These are phyloP conservation scores for Ophiocordyceps camponoti-leonardi DNA, from an alignment of 2,329 filamentous ascomycete species.

Conservation along the genomic window DNA sequence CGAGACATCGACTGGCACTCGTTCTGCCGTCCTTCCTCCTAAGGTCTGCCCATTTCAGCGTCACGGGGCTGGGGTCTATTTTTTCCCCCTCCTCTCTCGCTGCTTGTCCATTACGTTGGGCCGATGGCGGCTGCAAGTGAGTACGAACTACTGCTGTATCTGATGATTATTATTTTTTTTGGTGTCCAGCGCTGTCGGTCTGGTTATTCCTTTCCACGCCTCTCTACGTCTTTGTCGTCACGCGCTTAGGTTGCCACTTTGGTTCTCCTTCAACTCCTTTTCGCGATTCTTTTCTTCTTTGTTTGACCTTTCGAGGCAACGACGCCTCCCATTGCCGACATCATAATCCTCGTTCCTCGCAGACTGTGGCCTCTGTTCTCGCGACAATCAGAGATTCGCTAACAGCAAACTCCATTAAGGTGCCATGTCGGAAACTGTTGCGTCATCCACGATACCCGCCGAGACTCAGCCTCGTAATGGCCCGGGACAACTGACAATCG, in stretches of 20 bases:
- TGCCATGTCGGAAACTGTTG: slow-evolving; percentile 16
- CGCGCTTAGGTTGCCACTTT: not conserved
- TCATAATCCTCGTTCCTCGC: no score
- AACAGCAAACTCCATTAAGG: slow-evolving; percentile 1
- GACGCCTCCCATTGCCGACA: not conserved
- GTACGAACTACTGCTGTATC: slow-evolving; percentile 1
- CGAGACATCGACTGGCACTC: not conserved
- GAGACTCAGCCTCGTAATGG: slow-evolving; percentile 17
- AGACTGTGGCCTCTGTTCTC: not conserved
- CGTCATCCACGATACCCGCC: slow-evolving; percentile 9
- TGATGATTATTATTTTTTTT: not conserved
- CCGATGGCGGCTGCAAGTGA: slow-evolving; percentile 9
- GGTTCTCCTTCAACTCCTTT: not conserved
- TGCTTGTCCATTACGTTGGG: slow-evolving; percentile 7
- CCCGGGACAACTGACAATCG: slow-evolving; percentile 17
- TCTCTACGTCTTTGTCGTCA: not conserved
- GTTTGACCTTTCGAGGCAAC: not conserved
- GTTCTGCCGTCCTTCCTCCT: slow-evolving; percentile 6
- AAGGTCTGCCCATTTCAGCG: slow-evolving; percentile 10
- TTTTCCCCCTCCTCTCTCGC: slow-evolving; percentile 2
- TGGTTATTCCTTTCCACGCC: not conserved
- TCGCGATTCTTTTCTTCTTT: not conserved
- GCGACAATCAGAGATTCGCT: not conserved
- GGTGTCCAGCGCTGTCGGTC: not conserved
- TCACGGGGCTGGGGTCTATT: slow-evolving; percentile 8